These are phyloP conservation scores for Talaromyces sp. DNA, from an alignment of 2,329 filamentous ascomycete species.

Conservation along the genomic window DNA sequence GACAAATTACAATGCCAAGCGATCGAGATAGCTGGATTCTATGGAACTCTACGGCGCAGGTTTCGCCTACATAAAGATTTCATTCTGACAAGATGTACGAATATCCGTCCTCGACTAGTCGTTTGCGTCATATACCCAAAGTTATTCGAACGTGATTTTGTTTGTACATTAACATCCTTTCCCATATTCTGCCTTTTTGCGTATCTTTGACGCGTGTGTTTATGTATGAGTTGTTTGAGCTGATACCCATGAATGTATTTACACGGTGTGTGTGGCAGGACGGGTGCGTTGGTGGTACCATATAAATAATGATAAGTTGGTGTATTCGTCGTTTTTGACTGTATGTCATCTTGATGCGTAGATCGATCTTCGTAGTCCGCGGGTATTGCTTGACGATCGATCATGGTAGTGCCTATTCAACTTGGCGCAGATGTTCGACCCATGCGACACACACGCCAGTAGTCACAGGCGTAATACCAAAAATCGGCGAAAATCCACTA, in stretches of 20 bases:
- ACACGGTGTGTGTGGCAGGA: not conserved
- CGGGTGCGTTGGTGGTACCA: not conserved
- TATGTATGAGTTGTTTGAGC: not conserved
- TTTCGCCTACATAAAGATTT: slow-evolving; percentile 4
- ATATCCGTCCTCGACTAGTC: not conserved
- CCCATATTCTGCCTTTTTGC: not conserved
- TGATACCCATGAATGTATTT: slow-evolving; percentile 15
- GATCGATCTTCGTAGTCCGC: not conserved
- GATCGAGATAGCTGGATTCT: slow-evolving; percentile 26
- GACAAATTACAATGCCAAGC: slow-evolving; percentile 29
- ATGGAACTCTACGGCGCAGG: not conserved
- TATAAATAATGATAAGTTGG: not conserved
- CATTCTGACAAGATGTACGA: not conserved
- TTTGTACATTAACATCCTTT: slow-evolving; percentile 2
- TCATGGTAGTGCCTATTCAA: not conserved
- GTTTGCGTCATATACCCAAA: slow-evolving; percentile 1
- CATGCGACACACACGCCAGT: too few relatives aligned
- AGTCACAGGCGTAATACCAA: too few relatives aligned
- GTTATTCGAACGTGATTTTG: not conserved
- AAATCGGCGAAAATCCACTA: not conserved
- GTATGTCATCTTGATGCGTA: not conserved
- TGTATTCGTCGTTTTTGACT: not conserved
- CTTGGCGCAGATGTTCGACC: too few relatives aligned
- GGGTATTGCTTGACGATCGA: not conserved
- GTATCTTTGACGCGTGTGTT: not conserved